Evolutionary conservation across 2,329 filamentous ascomycete genomes (phyloP).

Genomic region (Ophiosphaerella korrae): DNA sequence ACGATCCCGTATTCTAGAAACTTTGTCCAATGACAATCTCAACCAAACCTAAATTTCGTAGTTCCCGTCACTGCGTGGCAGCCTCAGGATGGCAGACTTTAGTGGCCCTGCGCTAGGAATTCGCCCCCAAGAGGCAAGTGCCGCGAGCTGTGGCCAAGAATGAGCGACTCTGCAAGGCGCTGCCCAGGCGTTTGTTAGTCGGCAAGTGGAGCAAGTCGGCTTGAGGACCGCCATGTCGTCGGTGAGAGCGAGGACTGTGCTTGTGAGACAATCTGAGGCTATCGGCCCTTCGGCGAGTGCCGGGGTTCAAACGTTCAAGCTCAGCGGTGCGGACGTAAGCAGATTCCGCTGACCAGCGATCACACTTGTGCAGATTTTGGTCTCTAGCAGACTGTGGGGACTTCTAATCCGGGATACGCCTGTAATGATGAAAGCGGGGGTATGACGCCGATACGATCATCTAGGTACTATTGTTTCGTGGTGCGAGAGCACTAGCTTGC

Average conservation of each 20-base stretch:
- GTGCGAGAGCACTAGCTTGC: constrained; percentile 7
- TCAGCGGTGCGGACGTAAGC: neutral
- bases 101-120: neutral
- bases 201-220: constrained; percentile 1
- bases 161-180: constrained; percentile 4
- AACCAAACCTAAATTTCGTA: constrained; percentile 2
- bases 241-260: neutral
- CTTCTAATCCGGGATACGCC: neutral
- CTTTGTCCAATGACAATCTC: neutral
- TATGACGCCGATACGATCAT: constrained; percentile 2
- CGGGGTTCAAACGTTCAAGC: neutral
- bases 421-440: neutral
- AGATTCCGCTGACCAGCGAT: neutral
- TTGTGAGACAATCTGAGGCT: constrained; percentile 4
- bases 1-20: constrained; percentile 5
- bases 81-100: constrained; percentile 4
- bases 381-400: neutral
- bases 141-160: constrained; percentile 5
- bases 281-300: constrained; percentile 7
- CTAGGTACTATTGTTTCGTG: constrained; percentile 1
- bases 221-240: neutral
- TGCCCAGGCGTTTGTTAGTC: neutral
- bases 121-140: constrained; percentile 4
- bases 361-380: neutral
- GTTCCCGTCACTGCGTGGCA: constrained; percentile 5